Conservation (phyloP, 106 monocot genomes). For the Dendrobium catenatum region DNA sequence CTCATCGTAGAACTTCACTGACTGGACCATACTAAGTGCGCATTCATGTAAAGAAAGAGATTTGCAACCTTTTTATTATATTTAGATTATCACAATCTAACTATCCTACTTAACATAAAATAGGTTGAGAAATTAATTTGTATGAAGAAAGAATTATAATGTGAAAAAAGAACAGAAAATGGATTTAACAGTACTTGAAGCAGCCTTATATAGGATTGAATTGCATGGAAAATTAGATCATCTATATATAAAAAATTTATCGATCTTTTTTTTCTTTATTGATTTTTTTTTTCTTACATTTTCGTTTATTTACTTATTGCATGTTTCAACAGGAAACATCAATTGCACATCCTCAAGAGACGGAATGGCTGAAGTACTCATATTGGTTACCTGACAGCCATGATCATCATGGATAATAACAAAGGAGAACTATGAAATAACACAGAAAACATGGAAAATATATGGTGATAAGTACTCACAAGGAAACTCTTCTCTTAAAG, state of each 20-base stretch:
- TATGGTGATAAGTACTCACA: slow-evolving; percentile 8
- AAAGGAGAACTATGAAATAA: slow-evolving; percentile 16
- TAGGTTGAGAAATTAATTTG: no score
- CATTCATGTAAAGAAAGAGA: neutral
- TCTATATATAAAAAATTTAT: no score
- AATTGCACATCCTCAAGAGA: slow-evolving; percentile 52
- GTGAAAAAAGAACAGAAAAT: no score
- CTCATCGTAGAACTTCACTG: no score
- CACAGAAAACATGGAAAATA: slow-evolving; percentile 3
- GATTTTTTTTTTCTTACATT: no score
- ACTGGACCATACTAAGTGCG: no score
- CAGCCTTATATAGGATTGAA: no score
- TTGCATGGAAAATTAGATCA: no score
- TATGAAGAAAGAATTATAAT: no score
- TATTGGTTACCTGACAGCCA: slow-evolving; percentile 84
- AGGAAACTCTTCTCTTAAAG: slow-evolving; percentile 1
- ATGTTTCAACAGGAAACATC: slow-evolving; percentile 53
- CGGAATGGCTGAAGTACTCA: slow-evolving; percentile 78
- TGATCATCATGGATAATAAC: slow-evolving; percentile 36
- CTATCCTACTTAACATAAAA: neutral
- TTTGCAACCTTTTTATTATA: neutral
- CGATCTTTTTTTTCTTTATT: no score
- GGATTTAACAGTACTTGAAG: no score
- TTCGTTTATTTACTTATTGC: neutral
- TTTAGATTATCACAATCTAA: neutral